Base-by-base conservation (phyloP, 2,329 filamentous ascomycete genomes). In the Gaeumannomyces tritici region DNA sequence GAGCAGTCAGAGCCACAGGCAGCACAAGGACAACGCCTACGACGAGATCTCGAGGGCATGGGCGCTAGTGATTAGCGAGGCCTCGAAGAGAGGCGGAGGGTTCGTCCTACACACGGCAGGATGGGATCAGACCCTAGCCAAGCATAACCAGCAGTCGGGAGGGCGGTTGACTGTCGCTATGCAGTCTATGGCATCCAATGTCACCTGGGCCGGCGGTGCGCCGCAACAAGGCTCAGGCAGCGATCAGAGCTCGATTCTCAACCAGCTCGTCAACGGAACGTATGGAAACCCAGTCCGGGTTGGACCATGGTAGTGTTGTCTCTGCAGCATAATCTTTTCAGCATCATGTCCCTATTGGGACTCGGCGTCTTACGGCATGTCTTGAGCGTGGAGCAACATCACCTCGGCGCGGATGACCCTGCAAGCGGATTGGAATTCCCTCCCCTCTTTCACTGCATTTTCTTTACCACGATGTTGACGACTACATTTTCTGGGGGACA, bases 21-120 rank as follows among this genome's bases (percentile, higher is more conserved):
- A 96, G 69, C 91, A 96, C 78, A 97, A 97, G 75, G 89, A 96
- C 67, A 91, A 91, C 66, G 93, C 93, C 8, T 99, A 99, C 72
- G 93, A 99, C 70, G 95, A 98, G 72, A 93, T 99, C 66, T 89
- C 91, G 29, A 91, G 89, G 70, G 95, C 95, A 1, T 99, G 95
- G 95, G 88, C 91, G 21, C 75, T 96, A 67, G 93, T 96, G 60
- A 89, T 99, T 68, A 88, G 88, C 65, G 95, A 99, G 74, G 91
- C 92, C 2, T 88, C 89, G 27, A 98, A 98, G 79, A 85, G 90
- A 67, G 93, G 91, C 13, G 93, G 91, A 31, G 95, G 95, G 42
- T 95, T 98, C 69, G 87, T 91, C 67, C 72, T 99, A 66, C 90
- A 96, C 70, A 90, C 91, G 58, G 92, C 90, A 61, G 90, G 90